phyloP scores from a whole-genome alignment of 768 basidiomycete genomes.

The Pleurotus eryngii region DNA sequence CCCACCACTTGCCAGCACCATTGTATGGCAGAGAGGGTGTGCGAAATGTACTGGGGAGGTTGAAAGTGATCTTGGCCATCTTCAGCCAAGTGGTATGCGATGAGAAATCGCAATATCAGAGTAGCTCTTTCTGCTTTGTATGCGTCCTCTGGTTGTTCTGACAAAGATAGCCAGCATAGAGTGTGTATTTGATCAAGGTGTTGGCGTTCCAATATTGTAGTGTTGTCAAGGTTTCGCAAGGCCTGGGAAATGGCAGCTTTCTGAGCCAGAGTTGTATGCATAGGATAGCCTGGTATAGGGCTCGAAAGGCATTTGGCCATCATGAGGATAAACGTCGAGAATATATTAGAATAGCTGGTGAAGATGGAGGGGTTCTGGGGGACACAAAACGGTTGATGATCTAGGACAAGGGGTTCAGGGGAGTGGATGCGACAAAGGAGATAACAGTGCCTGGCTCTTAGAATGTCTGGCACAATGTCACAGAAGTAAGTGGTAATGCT shows the following conservation, averaged over 20 bases:
- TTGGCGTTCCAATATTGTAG: not conserved
- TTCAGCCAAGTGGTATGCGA: conserved; percentile 5
- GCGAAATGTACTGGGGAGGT: not conserved
- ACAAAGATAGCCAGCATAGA: not conserved
- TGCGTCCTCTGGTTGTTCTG: not conserved
- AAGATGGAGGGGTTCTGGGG: too few species aligned
- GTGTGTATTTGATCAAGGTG: not conserved
- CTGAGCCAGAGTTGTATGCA: not conserved
- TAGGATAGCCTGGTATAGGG: not conserved
- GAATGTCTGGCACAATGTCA: too few species aligned
- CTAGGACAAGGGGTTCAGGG: too few species aligned
- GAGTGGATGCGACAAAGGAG: too few species aligned
- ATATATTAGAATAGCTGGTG: not conserved
- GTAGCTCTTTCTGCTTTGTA: not conserved
- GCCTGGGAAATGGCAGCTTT: not conserved
- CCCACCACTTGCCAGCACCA: conserved; percentile 7
- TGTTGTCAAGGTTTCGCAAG: not conserved
- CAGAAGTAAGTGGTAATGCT: too few species aligned
- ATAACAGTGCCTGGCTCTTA: too few species aligned
- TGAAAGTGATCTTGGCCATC: conserved; percentile 2
- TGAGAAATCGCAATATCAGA: conserved; percentile 7
- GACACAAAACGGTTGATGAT: too few species aligned
- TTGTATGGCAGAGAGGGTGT: not conserved
- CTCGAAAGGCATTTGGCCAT: not conserved
- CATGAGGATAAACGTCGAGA: not conserved